phyloP scores from a whole-genome alignment of 2,329 filamentous ascomycete species.

The Clonostachys chloroleuca region DNA sequence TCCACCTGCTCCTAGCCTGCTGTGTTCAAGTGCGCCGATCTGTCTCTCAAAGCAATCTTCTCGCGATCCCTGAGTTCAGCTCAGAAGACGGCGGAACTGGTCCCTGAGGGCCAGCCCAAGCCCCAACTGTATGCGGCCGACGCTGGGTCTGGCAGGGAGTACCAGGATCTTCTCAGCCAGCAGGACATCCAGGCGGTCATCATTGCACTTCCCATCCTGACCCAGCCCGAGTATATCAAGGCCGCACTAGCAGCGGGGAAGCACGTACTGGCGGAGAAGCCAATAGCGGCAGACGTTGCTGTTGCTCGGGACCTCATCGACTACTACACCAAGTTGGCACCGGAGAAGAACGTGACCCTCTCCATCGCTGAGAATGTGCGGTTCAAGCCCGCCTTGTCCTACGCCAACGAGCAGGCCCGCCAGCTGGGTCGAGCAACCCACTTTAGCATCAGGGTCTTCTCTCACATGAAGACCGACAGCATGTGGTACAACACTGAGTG shows the following conservation, averaged over 20 bases:
- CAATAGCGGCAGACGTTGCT: conserved; percentile 56
- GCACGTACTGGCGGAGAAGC: conserved; percentile 68
- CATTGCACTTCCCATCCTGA: conserved; percentile 58
- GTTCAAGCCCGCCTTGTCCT: conserved; percentile 51
- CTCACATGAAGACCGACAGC: conserved; percentile 25
- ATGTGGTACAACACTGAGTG: conserved; percentile 46
- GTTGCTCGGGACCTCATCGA: conserved; percentile 32
- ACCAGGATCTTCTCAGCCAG: conserved; percentile 47
- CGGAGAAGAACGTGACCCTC: conserved; percentile 32
- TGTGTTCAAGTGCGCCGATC: conserved; percentile 41
- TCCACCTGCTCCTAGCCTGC: conserved; percentile 37
- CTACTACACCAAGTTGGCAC: conserved; percentile 18
- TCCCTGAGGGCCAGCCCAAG: conserved; percentile 14
- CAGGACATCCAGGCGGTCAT: conserved; percentile 51
- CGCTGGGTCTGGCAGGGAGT: conserved; percentile 35
- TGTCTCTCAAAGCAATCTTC: conserved; percentile 61
- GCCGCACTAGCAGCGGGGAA: conserved; percentile 60
- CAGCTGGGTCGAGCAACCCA: conserved; percentile 27
- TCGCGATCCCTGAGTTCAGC: conserved; percentile 58
- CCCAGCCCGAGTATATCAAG: conserved; percentile 54
- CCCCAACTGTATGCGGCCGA: conserved; percentile 55
- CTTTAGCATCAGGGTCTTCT: conserved; percentile 38
- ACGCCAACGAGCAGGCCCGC: conserved; percentile 38
- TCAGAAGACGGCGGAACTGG: conserved; percentile 32
- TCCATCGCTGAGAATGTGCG: conserved; percentile 71